Percentiles rank a stretch among this genome's conserved stretches.
Evolutionary conservation across 352 stramenopile species (phyloP).

Genomic region (Aphanomyces invadans): DNA sequence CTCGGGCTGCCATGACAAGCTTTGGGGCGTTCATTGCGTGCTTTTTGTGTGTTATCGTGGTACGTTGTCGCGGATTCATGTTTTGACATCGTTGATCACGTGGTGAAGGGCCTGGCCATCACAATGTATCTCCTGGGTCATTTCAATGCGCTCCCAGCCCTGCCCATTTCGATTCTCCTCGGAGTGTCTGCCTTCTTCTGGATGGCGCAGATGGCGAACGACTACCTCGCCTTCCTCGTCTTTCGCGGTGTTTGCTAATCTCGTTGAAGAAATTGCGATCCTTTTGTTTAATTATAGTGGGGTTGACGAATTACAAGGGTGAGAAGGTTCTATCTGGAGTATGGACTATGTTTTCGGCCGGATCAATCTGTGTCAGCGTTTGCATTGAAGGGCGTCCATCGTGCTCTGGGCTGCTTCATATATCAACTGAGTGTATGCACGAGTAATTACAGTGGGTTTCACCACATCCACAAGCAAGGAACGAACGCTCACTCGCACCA

Average conservation of each 20-base stretch:
- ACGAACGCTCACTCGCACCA: too few relatives aligned
- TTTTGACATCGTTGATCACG: not conserved
- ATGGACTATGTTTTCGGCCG: too few relatives aligned
- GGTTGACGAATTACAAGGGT: too few relatives aligned
- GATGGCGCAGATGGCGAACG: constrained; percentile 8
- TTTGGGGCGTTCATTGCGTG: constrained; percentile 89
- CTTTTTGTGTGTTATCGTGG: constrained; percentile 87
- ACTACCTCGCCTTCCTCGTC: constrained; percentile 9
- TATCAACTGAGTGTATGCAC: not conserved
- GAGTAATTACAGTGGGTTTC: not conserved
- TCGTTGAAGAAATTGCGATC: not conserved
- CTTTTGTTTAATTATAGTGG: too few relatives aligned
- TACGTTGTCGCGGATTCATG: constrained; percentile 31
- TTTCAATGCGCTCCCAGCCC: constrained; percentile 88
- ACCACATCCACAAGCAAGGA: too few relatives aligned
- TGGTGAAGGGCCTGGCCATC: constrained; percentile 57
- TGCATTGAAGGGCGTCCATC: too few relatives aligned
- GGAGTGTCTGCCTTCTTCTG: constrained; percentile 42
- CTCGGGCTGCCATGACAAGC: constrained; percentile 87
- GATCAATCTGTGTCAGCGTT: too few relatives aligned
- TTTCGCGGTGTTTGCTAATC: constrained; percentile 19
- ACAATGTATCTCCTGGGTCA: constrained; percentile 92
- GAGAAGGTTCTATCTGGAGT: too few relatives aligned
- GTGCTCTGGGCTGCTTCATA: too few relatives aligned
- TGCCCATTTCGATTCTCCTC: constrained; percentile 94